phyloP scores from a whole-genome alignment of 2,329 filamentous ascomycete genomes.

The Fusarium domesticum region DNA sequence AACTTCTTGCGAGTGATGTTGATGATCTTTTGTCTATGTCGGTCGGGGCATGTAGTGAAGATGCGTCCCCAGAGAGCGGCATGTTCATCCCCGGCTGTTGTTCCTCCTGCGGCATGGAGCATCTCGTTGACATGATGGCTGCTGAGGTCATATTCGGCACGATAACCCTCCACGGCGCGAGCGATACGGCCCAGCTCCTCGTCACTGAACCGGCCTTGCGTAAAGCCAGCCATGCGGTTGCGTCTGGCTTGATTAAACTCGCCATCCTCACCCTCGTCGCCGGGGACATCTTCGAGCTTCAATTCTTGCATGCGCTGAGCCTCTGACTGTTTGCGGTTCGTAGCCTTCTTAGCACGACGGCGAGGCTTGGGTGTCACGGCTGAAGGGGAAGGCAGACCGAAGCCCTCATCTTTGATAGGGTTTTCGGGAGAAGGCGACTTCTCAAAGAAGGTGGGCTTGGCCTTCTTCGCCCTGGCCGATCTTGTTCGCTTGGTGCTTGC shows the following conservation, averaged over 20 bases:
- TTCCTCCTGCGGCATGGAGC: slow-evolving; percentile 37
- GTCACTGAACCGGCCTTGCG: slow-evolving; percentile 43
- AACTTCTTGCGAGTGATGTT: slow-evolving; percentile 60
- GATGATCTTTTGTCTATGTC: slow-evolving; percentile 53
- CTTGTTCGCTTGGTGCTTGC: slow-evolving; percentile 30
- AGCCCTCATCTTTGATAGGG: slow-evolving; percentile 17
- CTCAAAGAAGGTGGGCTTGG: slow-evolving; percentile 47
- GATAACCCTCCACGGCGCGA: slow-evolving; percentile 43
- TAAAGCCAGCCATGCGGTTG: slow-evolving; percentile 30
- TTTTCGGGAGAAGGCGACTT: slow-evolving; percentile 26
- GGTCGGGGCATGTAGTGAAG: slow-evolving; percentile 46
- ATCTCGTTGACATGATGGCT: slow-evolving; percentile 48
- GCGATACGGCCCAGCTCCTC: slow-evolving; percentile 43
- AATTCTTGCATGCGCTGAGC: slow-evolving; percentile 18
- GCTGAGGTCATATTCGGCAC: slow-evolving; percentile 41
- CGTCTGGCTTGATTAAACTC: slow-evolving; percentile 16
- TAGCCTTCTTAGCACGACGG: slow-evolving; percentile 29
- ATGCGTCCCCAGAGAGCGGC: slow-evolving; percentile 50
- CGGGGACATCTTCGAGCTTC: slow-evolving; percentile 22
- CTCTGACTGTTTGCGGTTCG: slow-evolving; percentile 26
- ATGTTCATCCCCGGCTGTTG: slow-evolving; percentile 36
- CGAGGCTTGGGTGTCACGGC: slow-evolving; percentile 32
- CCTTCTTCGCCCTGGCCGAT: slow-evolving; percentile 44
- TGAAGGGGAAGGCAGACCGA: slow-evolving; percentile 33
- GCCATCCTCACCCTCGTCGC: slow-evolving; percentile 15